Evolutionary conservation across 164 flowering plant species (phyloP), one percentile per base, ranked within the genome.

Genomic region (Warburgia ugandensis): DNA sequence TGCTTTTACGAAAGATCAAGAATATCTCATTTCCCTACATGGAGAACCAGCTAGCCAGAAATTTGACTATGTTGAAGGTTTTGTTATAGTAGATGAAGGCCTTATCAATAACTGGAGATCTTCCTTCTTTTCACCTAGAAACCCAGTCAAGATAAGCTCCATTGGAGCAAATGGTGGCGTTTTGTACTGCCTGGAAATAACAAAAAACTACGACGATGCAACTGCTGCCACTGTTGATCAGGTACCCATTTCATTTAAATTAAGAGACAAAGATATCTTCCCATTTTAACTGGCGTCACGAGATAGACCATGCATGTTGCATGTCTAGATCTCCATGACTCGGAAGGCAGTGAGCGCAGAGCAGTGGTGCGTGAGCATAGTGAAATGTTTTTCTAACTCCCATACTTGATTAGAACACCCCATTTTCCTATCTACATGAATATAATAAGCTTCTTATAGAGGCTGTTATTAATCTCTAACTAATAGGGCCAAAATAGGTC

Each of bases 11-110:
- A 54, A 55, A 4, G 97, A 92, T 60, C 99, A 92, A 52, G 99
- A 92, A 61, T 74, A 77, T 33, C 68, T 92, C 9, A 92, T 86
- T 37, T 88, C 99, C 3, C 59, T 82, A 62, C 84, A 82, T 62
- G 80, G 65, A 6, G 23, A 62, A 7, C 67, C 79, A 6, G 8
- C 65, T 0, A 39, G 52, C 39, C 64, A 73, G 21, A 80, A 70
- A 56, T 92, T 92, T 63, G 97, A 88, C 55, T 92, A 92, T 54
- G 78, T 92, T 0, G 99, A 92, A 56, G 99, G 99, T 14, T 92
- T 86, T 48, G 92, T 92, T 1, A 86, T 88, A 11, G 95, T 84
- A 0, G 94, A 88, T 40, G 87, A 84, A 67, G 94, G 96, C 1
- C 76, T 85, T 29, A 76, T 81, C 52, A 88, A 92, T 64, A 88